phyloP scores from a whole-genome alignment of 139 green algal species.

The Chlamydomonas urium region DNA sequence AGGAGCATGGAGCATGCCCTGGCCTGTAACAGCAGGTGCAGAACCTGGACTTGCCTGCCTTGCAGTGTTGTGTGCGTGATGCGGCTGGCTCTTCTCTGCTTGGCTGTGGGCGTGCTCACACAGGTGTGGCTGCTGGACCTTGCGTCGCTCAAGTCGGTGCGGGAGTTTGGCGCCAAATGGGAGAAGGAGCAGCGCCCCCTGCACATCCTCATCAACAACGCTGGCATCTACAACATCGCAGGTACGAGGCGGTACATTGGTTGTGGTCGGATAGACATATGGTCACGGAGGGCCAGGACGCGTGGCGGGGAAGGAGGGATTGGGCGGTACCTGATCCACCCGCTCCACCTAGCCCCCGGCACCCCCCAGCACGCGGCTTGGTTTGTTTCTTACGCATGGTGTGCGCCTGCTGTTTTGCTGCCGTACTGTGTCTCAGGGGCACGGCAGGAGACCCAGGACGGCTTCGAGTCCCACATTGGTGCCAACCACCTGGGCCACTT shows the following conservation, averaged over 20 bases:
- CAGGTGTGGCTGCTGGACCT: constrained; percentile 54
- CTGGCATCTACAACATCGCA: constrained; percentile 79
- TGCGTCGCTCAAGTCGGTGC: constrained; percentile 58
- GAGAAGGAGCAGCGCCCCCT: constrained; percentile 47
- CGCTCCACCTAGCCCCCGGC: no score
- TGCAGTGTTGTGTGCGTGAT: background rate
- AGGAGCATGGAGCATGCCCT: background rate
- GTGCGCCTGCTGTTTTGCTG: no score
- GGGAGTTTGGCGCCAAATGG: constrained; percentile 61
- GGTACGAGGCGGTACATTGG: no score
- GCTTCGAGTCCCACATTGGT: constrained; percentile 75
- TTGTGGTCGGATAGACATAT: no score
- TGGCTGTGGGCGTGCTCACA: background rate
- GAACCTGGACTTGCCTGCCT: background rate
- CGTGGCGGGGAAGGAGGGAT: no score
- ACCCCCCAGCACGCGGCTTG: no score
- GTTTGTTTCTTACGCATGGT: no score
- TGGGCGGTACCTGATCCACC: no score
- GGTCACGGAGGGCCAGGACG: no score
- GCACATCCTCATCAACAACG: constrained; percentile 88
- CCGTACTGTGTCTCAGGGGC: no score
- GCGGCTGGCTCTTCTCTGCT: background rate
- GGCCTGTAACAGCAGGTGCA: background rate
- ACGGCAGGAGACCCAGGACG: constrained; percentile 58
- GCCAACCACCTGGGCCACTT: constrained; percentile 82